Percentiles rank a stretch among this genome's conserved stretches.
phyloP scores from a whole-genome alignment of 441 rosid species.

The Biscutella laevigata region DNA sequence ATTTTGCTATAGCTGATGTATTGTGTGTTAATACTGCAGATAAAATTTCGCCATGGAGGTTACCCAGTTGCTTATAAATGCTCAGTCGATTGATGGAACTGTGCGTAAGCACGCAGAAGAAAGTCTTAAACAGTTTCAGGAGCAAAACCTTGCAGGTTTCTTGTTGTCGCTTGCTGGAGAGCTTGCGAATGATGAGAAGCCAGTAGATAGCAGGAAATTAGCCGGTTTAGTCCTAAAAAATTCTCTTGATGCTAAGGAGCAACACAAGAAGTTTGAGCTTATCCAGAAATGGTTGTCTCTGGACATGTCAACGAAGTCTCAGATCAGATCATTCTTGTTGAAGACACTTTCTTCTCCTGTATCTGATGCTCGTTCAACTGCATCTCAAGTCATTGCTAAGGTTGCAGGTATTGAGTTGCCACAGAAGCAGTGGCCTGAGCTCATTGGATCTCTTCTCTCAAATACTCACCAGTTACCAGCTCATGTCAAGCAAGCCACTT shows the following conservation, averaged over 20 bases:
- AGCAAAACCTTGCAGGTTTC: constrained; percentile 54
- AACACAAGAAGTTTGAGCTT: constrained; percentile 51
- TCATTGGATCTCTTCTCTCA: constrained; percentile 46
- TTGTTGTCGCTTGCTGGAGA: constrained; percentile 56
- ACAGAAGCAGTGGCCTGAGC: constrained; percentile 70
- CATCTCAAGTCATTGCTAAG: constrained; percentile 62
- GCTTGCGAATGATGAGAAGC: constrained; percentile 57
- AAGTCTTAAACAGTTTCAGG: constrained; percentile 59
- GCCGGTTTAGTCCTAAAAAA: constrained; percentile 59
- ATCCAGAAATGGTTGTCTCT: constrained; percentile 58
- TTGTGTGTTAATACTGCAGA: constrained; percentile 21
- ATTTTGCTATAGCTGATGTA: not conserved
- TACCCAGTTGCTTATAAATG: constrained; percentile 56
- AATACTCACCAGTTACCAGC: constrained; percentile 52
- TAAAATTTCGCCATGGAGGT: constrained; percentile 49
- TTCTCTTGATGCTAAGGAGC: constrained; percentile 63
- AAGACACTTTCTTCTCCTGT: constrained; percentile 50
- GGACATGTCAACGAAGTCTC: constrained; percentile 40
- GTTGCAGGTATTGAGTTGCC: constrained; percentile 67
- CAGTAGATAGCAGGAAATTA: constrained; percentile 53
- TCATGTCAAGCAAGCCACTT: constrained; percentile 59
- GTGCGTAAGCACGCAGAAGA: constrained; percentile 63
- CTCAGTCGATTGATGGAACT: constrained; percentile 51
- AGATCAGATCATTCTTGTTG: constrained; percentile 44
- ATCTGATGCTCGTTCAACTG: constrained; percentile 54